These are phyloP conservation scores for Flaveria floridana DNA, from an alignment of 140 eudicot genomes.

Conservation along the genomic window DNA sequence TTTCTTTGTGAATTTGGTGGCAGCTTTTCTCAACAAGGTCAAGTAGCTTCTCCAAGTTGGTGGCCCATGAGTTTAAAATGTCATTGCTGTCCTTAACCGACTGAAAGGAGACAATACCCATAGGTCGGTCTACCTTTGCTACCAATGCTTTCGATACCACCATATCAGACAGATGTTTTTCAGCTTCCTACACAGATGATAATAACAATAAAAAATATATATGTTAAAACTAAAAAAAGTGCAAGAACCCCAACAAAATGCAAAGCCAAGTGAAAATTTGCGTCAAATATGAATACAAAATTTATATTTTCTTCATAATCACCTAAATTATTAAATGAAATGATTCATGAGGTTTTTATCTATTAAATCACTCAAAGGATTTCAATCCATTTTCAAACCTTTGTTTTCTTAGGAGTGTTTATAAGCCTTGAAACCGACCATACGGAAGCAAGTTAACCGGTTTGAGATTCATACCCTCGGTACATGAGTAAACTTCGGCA, in stretches of 20 bases:
- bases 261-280: no score
- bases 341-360: not conserved
- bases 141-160: conserved; percentile 85
- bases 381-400: not conserved
- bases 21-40: conserved; percentile 96
- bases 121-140: conserved; percentile 85
- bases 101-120: conserved; percentile 72
- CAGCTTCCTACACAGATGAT: conserved; percentile 56
- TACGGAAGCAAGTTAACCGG: not conserved
- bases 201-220: not conserved
- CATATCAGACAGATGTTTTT: conserved; percentile 86
- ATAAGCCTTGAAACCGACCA: not conserved
- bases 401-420: not conserved
- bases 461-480: not conserved
- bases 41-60: conserved; percentile 81
- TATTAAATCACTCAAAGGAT: not conserved
- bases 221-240: not conserved
- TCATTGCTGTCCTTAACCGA: conserved; percentile 77
- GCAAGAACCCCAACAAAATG: not conserved
- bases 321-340: not conserved
- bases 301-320: not conserved
- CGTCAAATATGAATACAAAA: not conserved
- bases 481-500: no score
- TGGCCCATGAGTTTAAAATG: conserved; percentile 79
- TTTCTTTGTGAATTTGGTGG: conserved; percentile 96